Percentiles rank a stretch among this genome's conserved stretches.
Conservation (phyloP, 1,139 yeast genomes). For the Scheffersomyces insectosa region DNA sequence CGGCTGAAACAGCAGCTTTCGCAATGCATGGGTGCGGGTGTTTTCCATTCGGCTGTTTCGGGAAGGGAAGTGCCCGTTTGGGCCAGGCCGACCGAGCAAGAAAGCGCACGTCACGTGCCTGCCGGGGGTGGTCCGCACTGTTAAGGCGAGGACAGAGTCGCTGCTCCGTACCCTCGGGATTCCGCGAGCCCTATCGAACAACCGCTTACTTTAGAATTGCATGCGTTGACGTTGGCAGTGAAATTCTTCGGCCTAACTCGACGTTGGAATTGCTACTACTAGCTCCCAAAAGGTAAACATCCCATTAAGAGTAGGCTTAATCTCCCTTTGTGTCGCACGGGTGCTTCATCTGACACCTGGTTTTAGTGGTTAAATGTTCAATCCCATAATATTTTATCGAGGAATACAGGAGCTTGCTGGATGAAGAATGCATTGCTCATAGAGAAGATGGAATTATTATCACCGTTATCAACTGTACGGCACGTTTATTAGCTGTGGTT, state of each 20-base stretch:
- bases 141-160: not conserved
- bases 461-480: too few relatives aligned
- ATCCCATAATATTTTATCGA: too few relatives aligned
- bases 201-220: conserved; percentile 1
- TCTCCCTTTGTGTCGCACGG: too few relatives aligned
- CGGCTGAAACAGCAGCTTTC: conserved; percentile 12
- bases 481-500: too few relatives aligned
- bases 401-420: too few relatives aligned
- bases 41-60: conserved; percentile 19
- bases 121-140: not conserved
- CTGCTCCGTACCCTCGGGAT: not conserved
- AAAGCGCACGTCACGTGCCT: not conserved
- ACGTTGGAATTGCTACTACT: not conserved
- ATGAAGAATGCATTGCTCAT: too few relatives aligned
- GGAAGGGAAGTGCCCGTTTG: conserved; percentile 6
- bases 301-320: too few relatives aligned
- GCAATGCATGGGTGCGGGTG: conserved; percentile 4
- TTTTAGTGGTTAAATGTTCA: too few relatives aligned
- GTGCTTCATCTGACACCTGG: too few relatives aligned
- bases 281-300: too few relatives aligned
- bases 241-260: not conserved
- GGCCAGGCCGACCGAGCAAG: not conserved
- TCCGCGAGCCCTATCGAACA: too few relatives aligned
- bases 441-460: too few relatives aligned
- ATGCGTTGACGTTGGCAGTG: conserved; percentile 1